These are phyloP conservation scores for Xylaria sp. DNA, from an alignment of 2,329 filamentous ascomycete genomes.

Conservation along the genomic window DNA sequence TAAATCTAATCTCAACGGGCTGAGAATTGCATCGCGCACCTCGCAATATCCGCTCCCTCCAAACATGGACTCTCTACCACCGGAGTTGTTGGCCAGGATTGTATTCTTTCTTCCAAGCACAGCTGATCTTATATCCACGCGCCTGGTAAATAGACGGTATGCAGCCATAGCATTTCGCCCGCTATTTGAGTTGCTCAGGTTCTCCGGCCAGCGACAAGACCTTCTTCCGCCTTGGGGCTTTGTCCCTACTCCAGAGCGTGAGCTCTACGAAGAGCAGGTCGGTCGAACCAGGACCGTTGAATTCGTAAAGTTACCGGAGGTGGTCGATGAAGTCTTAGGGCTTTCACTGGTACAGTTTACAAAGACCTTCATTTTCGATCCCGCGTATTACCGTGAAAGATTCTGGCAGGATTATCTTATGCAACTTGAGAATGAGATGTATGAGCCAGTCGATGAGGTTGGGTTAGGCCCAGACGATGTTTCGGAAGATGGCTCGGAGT, in stretches of 20 bases:
- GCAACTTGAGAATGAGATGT: conserved; percentile 11
- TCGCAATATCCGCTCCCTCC: not conserved
- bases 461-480: not conserved
- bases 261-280: not conserved
- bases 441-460: conserved; percentile 20
- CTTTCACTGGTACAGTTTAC: conserved; percentile 10
- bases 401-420: conserved; percentile 26
- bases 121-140: conserved; percentile 18
- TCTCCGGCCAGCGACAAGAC: conserved; percentile 18
- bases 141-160: conserved; percentile 19
- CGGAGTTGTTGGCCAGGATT: conserved; percentile 15
- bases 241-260: conserved; percentile 1
- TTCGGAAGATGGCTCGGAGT: conserved; percentile 7
- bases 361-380: conserved; percentile 24
- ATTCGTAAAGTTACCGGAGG: conserved; percentile 15
- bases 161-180: conserved; percentile 20
- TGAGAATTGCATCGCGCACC: not conserved
- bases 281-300: conserved; percentile 21
- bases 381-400: conserved; percentile 24
- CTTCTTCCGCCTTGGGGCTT: conserved; percentile 5
- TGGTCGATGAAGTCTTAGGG: conserved; percentile 21
- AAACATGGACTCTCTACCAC: conserved; percentile 22
- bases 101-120: conserved; percentile 10
- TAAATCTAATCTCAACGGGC: too few relatives aligned
- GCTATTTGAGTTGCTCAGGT: conserved; percentile 23